Evolutionary conservation across 2,329 filamentous ascomycete genomes (phyloP), one percentile per base, ranked within the genome.

Genomic region (Hypoxylon sp.): DNA sequence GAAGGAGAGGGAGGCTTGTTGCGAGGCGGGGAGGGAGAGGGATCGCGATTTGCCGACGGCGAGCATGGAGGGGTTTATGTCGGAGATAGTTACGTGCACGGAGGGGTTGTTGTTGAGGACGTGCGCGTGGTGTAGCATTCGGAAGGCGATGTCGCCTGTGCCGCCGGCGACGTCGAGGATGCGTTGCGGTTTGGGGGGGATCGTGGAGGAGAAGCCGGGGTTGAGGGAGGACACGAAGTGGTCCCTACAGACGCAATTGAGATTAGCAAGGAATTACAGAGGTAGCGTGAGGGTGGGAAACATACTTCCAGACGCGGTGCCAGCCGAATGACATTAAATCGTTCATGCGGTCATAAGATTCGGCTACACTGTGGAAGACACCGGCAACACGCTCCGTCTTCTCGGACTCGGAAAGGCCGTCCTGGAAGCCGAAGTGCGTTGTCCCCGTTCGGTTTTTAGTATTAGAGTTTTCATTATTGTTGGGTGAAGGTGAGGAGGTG

Each of bases 251-350:
- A 39, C 8, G 29, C 5, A 8, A 24, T 31, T 31, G 35, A 17
- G 57, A 55, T 65, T 67, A 66, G 62, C 53, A 65, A 44, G 19
- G 22, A 33, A 48, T 48, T 42, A 26, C 24, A 13, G 42, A 63
- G 53, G 10, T 50, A n/a, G 42, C 17, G 46, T 24, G 46, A 39
- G 33, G 11, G 17, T 14, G 29, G 42, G 24, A 31, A 51, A 80
- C 86, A 54, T 74, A 88, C 88, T 91, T 99, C 96, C 96, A 99
- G 39, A 99, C 84, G 47, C 96, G 92, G 81, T 99, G 96, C 82
- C 97, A 94, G 61, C 96, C 96, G 52, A 99, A 88, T 6, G 96
- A 98, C 96, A 99, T 99, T 73, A 98, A 87, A 80, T 99, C 96
- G 83, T 99, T 99, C 96, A 99, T 99, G 70, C 91, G 92, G 81